Evolutionary conservation across 2,329 filamentous ascomycete genomes (phyloP), one percentile per base, ranked within the genome.

Genomic region (Penicillium sp.): DNA sequence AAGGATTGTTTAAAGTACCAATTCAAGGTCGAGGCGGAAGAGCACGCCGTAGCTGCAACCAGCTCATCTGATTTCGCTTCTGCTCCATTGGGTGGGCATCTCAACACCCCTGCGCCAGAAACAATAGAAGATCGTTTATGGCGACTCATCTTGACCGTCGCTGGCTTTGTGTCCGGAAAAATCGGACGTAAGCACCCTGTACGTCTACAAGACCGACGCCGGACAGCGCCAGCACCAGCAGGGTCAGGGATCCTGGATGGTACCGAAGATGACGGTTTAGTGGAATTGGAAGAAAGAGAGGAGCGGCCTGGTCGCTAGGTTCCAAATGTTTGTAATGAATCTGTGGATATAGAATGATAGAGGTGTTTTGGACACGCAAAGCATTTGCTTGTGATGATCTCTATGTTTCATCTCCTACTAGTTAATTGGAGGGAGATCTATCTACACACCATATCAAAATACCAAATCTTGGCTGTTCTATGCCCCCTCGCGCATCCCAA

Each of bases 1-100:
- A 99, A 99, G 71, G 94, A 99, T 70, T 97, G 94, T 62, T 77
- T 99, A 51, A 95, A 94, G 70, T 97, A 95, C 67, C 93, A 99
- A 72, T 96, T 97, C 82, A 95, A 94, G 76, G 90, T 89, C 0
- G 94, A 99, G 71, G 89, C 89, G 8, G 85, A 88, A 39, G 91
- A 94, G 72, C 86, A 89, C 63, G 70, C 69, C 0, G 62, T 72
- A 6, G 66, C 70, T n/a, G 67, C 70, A 38, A 69, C 69, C 7
- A 65, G 63, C 29, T 56, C 61, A 1, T 61, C 67, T 2, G 63
- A 61, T 16, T 54, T 57, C 10, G 31, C 50, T 13, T 42, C 53
- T 28, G 39, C 50, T 3, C 54, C 63, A 0, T 57, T 67, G 7
- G 66, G 63, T 2, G 63, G 59, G 0, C 61, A 63, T 26, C 42